Evolutionary conservation across 345 rosid species (phyloP).

Genomic region (Rubroshorea leprosula): DNA sequence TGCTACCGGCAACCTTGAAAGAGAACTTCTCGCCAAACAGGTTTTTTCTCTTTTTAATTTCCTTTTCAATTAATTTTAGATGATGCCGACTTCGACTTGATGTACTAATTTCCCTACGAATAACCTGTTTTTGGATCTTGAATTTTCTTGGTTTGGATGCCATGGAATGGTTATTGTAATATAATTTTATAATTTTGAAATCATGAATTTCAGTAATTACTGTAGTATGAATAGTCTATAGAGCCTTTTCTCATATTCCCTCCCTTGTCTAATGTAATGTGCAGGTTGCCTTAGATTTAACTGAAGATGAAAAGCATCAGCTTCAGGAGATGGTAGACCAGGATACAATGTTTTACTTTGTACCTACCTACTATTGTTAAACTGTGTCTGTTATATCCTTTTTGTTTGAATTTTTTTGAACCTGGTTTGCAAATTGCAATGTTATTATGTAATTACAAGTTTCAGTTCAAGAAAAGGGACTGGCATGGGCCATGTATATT

Average conservation of each 20-base stretch:
- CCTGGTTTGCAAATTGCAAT: neutral
- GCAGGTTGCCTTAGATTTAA: slow-evolving; percentile 77
- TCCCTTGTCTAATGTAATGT: neutral
- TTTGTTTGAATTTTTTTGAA: neutral
- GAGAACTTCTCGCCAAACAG: slow-evolving; percentile 95
- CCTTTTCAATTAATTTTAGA: neutral
- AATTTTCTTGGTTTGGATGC: too few species aligned
- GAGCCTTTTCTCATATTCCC: neutral
- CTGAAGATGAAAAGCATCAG: slow-evolving; percentile 54
- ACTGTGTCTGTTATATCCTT: neutral
- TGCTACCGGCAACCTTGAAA: slow-evolving; percentile 69
- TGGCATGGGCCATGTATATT: too few species aligned
- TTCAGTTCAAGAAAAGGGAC: too few species aligned
- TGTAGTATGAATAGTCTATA: too few species aligned
- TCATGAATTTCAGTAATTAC: too few species aligned
- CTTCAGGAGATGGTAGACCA: slow-evolving; percentile 44
- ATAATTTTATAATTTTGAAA: too few species aligned
- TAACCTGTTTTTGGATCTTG: neutral
- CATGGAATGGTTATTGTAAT: too few species aligned
- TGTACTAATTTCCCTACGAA: neutral
- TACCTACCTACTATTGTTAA: neutral
- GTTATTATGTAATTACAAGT: neutral
- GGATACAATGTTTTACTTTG: slow-evolving; percentile 46
- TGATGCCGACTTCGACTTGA: neutral
- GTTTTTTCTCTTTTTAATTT: slow-evolving; percentile 26